Percentiles rank a stretch among this genome's conserved stretches.
Evolutionary conservation across 352 stramenopile genomes (phyloP).

Genomic region (Lagenidium sp.): DNA sequence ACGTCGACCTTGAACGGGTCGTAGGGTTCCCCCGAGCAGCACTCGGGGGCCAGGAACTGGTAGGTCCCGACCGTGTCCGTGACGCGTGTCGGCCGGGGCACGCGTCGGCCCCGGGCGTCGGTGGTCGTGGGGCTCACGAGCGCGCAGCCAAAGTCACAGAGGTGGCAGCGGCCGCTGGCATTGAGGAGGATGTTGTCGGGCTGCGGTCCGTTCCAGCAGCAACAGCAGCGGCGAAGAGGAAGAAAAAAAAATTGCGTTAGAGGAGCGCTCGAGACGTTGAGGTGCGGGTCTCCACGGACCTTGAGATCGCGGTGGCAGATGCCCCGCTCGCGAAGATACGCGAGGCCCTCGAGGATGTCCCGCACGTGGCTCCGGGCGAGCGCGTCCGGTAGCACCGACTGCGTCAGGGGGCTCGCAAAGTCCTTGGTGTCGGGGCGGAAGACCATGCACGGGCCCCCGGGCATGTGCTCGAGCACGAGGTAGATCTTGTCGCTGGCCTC

Average conservation of each 20-base stretch:
- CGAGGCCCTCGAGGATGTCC: constrained; percentile 71
- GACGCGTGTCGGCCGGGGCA: constrained; percentile 17
- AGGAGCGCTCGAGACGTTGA: not conserved
- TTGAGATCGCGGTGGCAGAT: constrained; percentile 89
- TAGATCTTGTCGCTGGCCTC: constrained; percentile 74
- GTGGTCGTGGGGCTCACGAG: constrained; percentile 16
- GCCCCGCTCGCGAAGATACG: constrained; percentile 64
- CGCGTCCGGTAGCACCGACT: constrained; percentile 40
- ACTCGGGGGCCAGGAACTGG: constrained; percentile 86
- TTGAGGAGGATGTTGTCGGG: constrained; percentile 87
- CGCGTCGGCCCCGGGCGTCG: not conserved
- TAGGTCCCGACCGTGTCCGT: constrained; percentile 86
- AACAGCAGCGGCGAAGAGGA: too few relatives aligned
- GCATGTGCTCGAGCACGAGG: constrained; percentile 85
- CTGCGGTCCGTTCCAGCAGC: too few relatives aligned
- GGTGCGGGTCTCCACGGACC: constrained; percentile 22
- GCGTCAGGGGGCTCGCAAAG: constrained; percentile 62
- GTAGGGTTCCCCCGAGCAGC: constrained; percentile 73
- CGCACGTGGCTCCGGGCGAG: constrained; percentile 51
- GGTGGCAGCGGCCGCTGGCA: constrained; percentile 59
- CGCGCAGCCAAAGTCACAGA: constrained; percentile 86
- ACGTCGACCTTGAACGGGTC: constrained; percentile 78
- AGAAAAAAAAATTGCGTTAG: constrained; percentile 5
- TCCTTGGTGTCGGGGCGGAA: constrained; percentile 55
- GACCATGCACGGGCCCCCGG: constrained; percentile 68